These are phyloP conservation scores for Hemisphaericaspora xylanilytica DNA, from an alignment of 1,139 yeast species.

Conservation along the genomic window DNA sequence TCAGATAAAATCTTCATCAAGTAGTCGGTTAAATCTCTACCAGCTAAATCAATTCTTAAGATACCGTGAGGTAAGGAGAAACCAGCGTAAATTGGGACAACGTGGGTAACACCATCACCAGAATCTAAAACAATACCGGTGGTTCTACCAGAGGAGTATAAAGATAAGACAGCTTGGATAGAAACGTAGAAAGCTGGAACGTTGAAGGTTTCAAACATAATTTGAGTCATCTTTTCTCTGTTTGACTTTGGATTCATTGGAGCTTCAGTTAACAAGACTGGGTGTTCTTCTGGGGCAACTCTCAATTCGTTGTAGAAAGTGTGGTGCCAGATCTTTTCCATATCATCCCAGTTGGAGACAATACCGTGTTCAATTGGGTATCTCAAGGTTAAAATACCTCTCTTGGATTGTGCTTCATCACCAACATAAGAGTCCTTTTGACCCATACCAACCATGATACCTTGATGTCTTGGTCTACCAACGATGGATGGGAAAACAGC, in stretches of 20 bases:
- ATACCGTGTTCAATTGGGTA: conserved; percentile 99
- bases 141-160: conserved; percentile 99
- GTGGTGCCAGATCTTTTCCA: conserved; percentile 99
- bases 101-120: conserved; percentile 99
- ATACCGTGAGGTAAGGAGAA: conserved; percentile 99
- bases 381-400: conserved; percentile 98
- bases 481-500: conserved; percentile 99
- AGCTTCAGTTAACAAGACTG: conserved; percentile 96
- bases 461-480: conserved; percentile 99
- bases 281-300: conserved; percentile 99
- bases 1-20: conserved; percentile 97
- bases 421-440: conserved; percentile 99
- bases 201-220: conserved; percentile 97
- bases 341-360: conserved; percentile 99
- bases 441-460: conserved; percentile 99
- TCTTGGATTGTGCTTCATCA: conserved; percentile 99
- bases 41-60: conserved; percentile 98
- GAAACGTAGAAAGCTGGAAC: conserved; percentile 99
- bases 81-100: conserved; percentile 99
- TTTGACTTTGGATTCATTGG: conserved; percentile 99
- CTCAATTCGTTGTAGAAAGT: conserved; percentile 96
- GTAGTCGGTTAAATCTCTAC: conserved; percentile 98
- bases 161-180: conserved; percentile 96
- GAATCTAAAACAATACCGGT: conserved; percentile 99
- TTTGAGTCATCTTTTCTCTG: conserved; percentile 99